A percentile compares a stretch with the other conserved stretches of the same genome.
These are phyloP conservation scores for Buxus sempervirens DNA, from an alignment of 164 flowering plant genomes.

Conservation along the genomic window DNA sequence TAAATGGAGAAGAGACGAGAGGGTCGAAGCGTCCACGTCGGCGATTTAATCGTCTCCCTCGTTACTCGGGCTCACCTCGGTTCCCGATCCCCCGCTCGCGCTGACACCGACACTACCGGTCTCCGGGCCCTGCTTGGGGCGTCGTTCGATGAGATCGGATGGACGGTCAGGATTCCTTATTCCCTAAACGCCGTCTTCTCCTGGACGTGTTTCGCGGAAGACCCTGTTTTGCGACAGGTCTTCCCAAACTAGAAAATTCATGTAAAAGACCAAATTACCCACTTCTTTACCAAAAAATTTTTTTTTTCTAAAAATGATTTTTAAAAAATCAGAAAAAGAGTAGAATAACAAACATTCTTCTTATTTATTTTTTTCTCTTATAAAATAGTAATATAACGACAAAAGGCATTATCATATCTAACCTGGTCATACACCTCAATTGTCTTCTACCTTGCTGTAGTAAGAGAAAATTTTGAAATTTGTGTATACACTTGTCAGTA, in stretches of 20 bases:
- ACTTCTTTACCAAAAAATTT: no score
- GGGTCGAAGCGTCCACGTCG: slow-evolving; percentile 23
- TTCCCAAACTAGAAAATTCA: not conserved
- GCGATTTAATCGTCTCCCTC: slow-evolving; percentile 15
- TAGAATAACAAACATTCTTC: no score
- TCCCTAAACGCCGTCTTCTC: slow-evolving; percentile 29
- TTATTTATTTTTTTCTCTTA: no score
- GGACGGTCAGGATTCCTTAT: slow-evolving; percentile 23
- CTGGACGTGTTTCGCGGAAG: slow-evolving; percentile 42
- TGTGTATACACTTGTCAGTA: no score
- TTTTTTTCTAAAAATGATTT: no score
- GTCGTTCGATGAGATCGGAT: slow-evolving; percentile 10
- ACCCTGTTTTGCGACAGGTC: slow-evolving; percentile 7
- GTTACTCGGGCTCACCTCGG: slow-evolving; percentile 27
- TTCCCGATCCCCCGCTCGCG: slow-evolving; percentile 43
- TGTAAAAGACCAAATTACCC: no score
- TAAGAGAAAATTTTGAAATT: no score
- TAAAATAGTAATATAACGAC: no score
- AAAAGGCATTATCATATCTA: no score
- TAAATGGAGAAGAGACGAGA: not conserved
- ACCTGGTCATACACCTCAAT: no score
- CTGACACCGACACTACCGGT: slow-evolving; percentile 45
- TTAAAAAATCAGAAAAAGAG: no score
- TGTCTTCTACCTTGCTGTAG: no score
- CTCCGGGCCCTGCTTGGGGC: slow-evolving; percentile 1